phyloP scores from a whole-genome alignment of 441 rosid genomes.

The Aleurites moluccanus region DNA sequence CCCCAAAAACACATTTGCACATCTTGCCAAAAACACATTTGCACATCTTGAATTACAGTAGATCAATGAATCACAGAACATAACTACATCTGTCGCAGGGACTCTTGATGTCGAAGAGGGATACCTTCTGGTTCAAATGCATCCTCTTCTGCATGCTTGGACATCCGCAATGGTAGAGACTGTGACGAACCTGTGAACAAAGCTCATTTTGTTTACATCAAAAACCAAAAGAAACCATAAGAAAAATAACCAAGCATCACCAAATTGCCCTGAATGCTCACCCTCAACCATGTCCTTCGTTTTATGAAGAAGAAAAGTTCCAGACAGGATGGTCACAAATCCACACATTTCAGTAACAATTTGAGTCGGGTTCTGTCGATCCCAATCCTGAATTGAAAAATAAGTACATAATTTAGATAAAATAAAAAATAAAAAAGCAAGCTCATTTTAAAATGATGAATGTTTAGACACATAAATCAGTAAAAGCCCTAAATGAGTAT shows the following conservation, averaged over 20 bases:
- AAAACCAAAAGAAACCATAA: not conserved
- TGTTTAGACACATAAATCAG: not conserved
- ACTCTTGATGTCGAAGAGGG: slow-evolving; percentile 56
- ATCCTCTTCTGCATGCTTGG: slow-evolving; percentile 44
- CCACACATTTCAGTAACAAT: slow-evolving; percentile 81
- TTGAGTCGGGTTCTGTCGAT: slow-evolving; percentile 64
- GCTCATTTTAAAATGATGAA: not conserved
- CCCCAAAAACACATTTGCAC: slow-evolving; percentile 1
- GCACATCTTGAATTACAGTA: slow-evolving; percentile 14
- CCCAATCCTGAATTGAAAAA: slow-evolving; percentile 61
- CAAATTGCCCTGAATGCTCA: slow-evolving; percentile 26
- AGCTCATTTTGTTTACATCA: slow-evolving; percentile 7
- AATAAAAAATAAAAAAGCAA: too few relatives aligned
- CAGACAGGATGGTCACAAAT: slow-evolving; percentile 76
- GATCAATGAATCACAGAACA: slow-evolving; percentile 20
- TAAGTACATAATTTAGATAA: not conserved
- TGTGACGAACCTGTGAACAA: slow-evolving; percentile 47
- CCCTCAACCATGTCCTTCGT: slow-evolving; percentile 79
- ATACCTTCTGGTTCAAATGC: slow-evolving; percentile 45
- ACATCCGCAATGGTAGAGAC: slow-evolving; percentile 36
- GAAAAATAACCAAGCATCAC: slow-evolving; percentile 5
- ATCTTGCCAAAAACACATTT: slow-evolving; percentile 8
- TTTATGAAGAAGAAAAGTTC: slow-evolving; percentile 87
- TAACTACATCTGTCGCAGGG: slow-evolving; percentile 31
- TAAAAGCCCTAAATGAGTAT: not conserved